Conservation (phyloP, 2,329 filamentous ascomycete genomes). For the Talaromyces rugulosus region DNA sequence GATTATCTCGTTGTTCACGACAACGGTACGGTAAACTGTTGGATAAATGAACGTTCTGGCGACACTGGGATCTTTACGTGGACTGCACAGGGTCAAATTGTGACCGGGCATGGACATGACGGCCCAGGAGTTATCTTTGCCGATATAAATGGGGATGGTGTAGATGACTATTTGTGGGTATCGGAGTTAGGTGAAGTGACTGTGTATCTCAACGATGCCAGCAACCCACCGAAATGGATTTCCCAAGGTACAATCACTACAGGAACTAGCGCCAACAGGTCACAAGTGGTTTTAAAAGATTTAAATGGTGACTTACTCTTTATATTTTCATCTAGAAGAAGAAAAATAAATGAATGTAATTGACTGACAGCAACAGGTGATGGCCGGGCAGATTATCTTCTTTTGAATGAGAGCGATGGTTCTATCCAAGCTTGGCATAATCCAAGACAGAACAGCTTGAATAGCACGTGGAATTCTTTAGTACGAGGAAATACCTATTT, state of each 20-base stretch:
- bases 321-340: neutral
- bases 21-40: slow-evolving; percentile 2
- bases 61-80: slow-evolving; percentile 1
- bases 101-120: slow-evolving; percentile 5
- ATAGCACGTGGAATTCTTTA: too few relatives aligned
- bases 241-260: slow-evolving; percentile 9
- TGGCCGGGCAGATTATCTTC: neutral
- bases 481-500: too few relatives aligned
- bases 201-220: slow-evolving; percentile 1
- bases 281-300: neutral
- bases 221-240: neutral
- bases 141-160: slow-evolving; percentile 12
- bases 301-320: neutral
- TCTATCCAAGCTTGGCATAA: too few relatives aligned
- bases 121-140: slow-evolving; percentile 8
- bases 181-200: slow-evolving; percentile 3
- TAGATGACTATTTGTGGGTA: slow-evolving; percentile 10
- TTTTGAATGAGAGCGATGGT: too few relatives aligned
- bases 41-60: neutral
- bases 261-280: slow-evolving; percentile 1
- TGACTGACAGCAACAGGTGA: neutral
- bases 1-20: slow-evolving; percentile 6
- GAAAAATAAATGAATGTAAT: neutral
- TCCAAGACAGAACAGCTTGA: too few relatives aligned
- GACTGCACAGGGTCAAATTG: slow-evolving; percentile 8